Base-by-base conservation (phyloP, 495 filamentous ascomycete genomes). In the Trypethelium eluteriae region DNA sequence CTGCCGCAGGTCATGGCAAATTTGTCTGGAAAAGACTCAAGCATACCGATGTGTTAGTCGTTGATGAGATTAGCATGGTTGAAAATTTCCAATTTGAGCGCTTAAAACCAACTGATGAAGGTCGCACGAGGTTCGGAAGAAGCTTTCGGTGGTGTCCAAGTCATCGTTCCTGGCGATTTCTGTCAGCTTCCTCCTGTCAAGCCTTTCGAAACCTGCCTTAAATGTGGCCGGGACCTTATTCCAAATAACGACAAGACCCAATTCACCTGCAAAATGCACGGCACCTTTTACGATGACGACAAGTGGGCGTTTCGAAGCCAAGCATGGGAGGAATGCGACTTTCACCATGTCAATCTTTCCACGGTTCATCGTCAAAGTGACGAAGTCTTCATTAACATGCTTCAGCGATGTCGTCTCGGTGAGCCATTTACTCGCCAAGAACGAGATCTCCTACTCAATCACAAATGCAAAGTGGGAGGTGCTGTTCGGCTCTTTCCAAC, bases 21-120 rank as follows among this genome's bases (percentile, higher is more conserved):
- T 16, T 6, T 12, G 38, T 62, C 76, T 0, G 82, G 85, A 56
- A 85, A 84, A 80, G 80, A 0, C 68, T 83, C 6, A 62, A 32
- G 0, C 25, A 70, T 0, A 81, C 78, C 0, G 74, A 83, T 61
- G 77, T 81, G n/a, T 68, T 78, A 1, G 68, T 82, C 39, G 76
- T 81, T 38, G 80, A 81, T 67, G 80, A 81, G 62, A 78, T 82
- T 32, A 77, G 73, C 35, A 81, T 86, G 84, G 76, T 86, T 0
- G 83, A 85, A 57, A 85, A 85, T 56, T 70, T 79, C 1, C 77
- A 82, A 49, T 80, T 88, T 18, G 81, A 83, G 64, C 74, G 85
- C 25, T 70, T 88, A 0, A 84, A 84, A 84, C 65, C 68, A 62
- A 5, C 66, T 82, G 36, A 80, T 86, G 78, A 80, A 84, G 63